Conservation (phyloP, 2,329 filamentous ascomycete genomes). For the Fusarium proliferatum region DNA sequence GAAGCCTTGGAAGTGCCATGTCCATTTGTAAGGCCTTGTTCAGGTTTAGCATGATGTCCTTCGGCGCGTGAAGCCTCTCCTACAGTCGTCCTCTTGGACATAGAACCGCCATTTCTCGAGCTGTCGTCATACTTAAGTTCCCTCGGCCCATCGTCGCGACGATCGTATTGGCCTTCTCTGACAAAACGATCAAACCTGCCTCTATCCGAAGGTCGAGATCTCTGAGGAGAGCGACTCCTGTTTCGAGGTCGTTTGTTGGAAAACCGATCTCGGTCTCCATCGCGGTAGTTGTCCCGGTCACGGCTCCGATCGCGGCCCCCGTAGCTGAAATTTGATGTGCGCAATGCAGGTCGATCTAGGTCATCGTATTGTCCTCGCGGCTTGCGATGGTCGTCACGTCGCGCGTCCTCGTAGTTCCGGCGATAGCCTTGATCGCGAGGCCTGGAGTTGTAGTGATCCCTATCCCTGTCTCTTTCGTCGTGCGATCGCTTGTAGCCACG, state of each 20-base stretch:
- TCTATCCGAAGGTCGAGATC: conserved; percentile 52
- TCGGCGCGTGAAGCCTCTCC: conserved; percentile 67
- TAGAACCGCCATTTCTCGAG: conserved; percentile 62
- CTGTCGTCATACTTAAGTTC: conserved; percentile 56
- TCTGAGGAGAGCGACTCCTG: conserved; percentile 63
- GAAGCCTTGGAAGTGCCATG: conserved; percentile 27
- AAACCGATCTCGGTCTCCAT: conserved; percentile 59
- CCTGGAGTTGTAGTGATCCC: conserved; percentile 60
- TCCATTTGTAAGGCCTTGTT: conserved; percentile 58
- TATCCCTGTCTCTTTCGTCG: conserved; percentile 66
- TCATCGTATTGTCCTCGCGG: conserved; percentile 66
- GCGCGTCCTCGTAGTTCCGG: conserved; percentile 70
- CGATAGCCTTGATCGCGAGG: conserved; percentile 63
- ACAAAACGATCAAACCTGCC: conserved; percentile 50
- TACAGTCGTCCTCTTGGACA: conserved; percentile 72
- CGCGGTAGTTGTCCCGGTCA: conserved; percentile 51
- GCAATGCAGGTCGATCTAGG: conserved; percentile 62
- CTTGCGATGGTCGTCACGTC: conserved; percentile 59
- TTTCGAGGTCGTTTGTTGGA: conserved; percentile 66
- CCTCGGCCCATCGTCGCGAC: conserved; percentile 34
- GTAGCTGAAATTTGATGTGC: conserved; percentile 57
- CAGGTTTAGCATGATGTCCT: conserved; percentile 76
- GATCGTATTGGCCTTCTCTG: conserved; percentile 46
- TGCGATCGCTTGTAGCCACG: conserved; percentile 74
- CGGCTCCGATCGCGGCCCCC: conserved; percentile 59